phyloP scores from a whole-genome alignment of 2,329 filamentous ascomycete species.

The Neofusicoccum parvum region DNA sequence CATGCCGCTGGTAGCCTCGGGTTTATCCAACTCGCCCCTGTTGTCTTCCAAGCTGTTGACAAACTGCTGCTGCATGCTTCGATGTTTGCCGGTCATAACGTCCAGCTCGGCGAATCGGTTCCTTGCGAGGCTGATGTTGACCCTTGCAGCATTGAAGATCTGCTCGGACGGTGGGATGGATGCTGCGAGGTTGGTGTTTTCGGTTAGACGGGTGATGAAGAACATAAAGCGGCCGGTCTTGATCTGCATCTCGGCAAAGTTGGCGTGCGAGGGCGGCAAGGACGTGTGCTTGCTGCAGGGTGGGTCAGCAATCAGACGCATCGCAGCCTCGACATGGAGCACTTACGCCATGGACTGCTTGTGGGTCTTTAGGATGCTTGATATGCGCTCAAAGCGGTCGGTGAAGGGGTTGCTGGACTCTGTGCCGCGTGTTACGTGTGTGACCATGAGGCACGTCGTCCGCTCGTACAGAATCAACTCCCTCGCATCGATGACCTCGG shows the following conservation, averaged over 20 bases:
- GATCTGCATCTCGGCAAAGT: slow-evolving; percentile 79
- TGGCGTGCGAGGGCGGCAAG: slow-evolving; percentile 77
- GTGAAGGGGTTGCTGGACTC: slow-evolving; percentile 82
- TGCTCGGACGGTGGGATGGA: slow-evolving; percentile 89
- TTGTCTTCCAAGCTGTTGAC: slow-evolving; percentile 14
- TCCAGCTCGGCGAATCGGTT: slow-evolving; percentile 74
- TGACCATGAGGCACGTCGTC: slow-evolving; percentile 95
- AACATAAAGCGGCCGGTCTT: slow-evolving; percentile 83
- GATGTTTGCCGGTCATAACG: slow-evolving; percentile 32
- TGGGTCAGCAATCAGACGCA: slow-evolving; percentile 31
- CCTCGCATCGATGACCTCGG: slow-evolving; percentile 84
- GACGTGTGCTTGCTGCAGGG: slow-evolving; percentile 71
- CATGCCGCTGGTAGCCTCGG: background rate
- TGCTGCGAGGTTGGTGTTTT: slow-evolving; percentile 95
- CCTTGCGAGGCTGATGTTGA: slow-evolving; percentile 86
- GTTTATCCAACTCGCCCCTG: slow-evolving; percentile 3
- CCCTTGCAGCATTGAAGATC: slow-evolving; percentile 83
- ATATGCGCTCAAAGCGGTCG: slow-evolving; percentile 92
- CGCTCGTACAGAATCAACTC: slow-evolving; percentile 94
- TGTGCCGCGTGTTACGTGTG: slow-evolving; percentile 76
- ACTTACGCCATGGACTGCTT: slow-evolving; percentile 71
- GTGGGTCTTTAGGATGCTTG: slow-evolving; percentile 97
- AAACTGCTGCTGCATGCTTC: slow-evolving; percentile 20
- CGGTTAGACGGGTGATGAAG: slow-evolving; percentile 93
- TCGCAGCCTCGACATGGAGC: slow-evolving; percentile 2